Evolutionary conservation across 331 rosid genomes (phyloP).

Genomic region (Spiraea crenata): DNA sequence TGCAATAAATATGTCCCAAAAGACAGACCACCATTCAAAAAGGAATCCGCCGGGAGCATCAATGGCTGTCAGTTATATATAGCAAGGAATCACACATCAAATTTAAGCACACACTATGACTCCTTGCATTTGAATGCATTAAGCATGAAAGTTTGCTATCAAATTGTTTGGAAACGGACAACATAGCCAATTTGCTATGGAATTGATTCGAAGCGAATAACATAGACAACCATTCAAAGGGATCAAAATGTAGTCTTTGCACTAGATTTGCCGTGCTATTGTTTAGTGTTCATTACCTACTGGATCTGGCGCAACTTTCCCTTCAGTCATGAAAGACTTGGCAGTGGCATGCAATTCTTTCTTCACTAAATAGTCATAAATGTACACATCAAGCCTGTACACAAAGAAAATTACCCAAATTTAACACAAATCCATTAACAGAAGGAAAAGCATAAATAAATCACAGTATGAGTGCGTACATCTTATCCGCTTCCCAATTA

Average conservation of each 20-base stretch:
- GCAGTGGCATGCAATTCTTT: constrained; percentile 90
- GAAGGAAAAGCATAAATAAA: constrained; percentile 2
- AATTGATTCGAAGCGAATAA: neutral
- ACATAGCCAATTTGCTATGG: neutral
- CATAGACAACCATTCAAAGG: constrained; percentile 1
- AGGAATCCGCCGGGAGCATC: constrained; percentile 99
- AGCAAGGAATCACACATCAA: constrained; percentile 14
- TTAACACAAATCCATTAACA: constrained; percentile 9
- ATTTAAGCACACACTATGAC: neutral
- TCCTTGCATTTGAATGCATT: neutral
- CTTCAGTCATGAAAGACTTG: constrained; percentile 89
- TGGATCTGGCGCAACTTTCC: constrained; percentile 92
- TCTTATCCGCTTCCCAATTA: constrained; percentile 99
- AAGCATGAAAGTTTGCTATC: neutral
- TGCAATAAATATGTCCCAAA: constrained; percentile 93
- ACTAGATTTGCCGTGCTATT: neutral
- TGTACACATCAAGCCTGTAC: constrained; percentile 93
- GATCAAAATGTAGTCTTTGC: neutral
- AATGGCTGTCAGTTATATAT: constrained; percentile 65
- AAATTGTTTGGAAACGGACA: neutral
- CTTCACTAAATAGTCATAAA: constrained; percentile 90
- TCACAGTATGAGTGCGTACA: constrained; percentile 39
- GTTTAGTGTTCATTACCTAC: constrained; percentile 58
- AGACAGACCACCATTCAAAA: constrained; percentile 99
- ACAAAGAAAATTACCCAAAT: constrained; percentile 9